Evolutionary conservation across 306 rosid genomes (phyloP).

Genomic region (Casuarina cunninghamiana): DNA sequence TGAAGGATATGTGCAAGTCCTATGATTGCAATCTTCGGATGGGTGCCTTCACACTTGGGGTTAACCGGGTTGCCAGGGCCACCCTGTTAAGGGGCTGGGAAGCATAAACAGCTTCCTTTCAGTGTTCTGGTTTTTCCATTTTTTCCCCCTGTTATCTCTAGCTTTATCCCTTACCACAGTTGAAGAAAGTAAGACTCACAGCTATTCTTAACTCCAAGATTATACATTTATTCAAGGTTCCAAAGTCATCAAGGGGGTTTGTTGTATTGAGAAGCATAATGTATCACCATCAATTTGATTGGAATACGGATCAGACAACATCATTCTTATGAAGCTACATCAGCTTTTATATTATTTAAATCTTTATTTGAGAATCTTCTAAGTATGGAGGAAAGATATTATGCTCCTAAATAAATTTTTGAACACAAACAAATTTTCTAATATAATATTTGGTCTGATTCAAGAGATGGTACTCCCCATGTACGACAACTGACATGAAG

Average conservation of each 20-base stretch:
- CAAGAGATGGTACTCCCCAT: too few species aligned
- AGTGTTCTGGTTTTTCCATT: constrained; percentile 7
- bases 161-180: not conserved
- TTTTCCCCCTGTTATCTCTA: not conserved
- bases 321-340: too few species aligned
- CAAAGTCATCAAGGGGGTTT: constrained; percentile 1
- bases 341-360: too few species aligned
- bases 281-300: not conserved
- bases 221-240: not conserved
- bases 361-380: not conserved
- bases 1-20: constrained; percentile 58
- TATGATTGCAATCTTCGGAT: constrained; percentile 52
- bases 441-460: too few species aligned
- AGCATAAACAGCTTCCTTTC: constrained; percentile 36
- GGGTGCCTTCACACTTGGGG: constrained; percentile 62
- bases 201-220: constrained; percentile 1
- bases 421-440: too few species aligned
- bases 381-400: too few species aligned
- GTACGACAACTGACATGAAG: too few species aligned
- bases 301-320: not conserved
- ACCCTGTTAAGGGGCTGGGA: constrained; percentile 60
- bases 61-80: constrained; percentile 59
- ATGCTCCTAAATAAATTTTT: too few species aligned
- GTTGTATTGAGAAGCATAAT: not conserved
- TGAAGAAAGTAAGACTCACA: not conserved